Evolutionary conservation across 495 filamentous ascomycete genomes (phyloP).

Genomic region (Tuber magnatum): DNA sequence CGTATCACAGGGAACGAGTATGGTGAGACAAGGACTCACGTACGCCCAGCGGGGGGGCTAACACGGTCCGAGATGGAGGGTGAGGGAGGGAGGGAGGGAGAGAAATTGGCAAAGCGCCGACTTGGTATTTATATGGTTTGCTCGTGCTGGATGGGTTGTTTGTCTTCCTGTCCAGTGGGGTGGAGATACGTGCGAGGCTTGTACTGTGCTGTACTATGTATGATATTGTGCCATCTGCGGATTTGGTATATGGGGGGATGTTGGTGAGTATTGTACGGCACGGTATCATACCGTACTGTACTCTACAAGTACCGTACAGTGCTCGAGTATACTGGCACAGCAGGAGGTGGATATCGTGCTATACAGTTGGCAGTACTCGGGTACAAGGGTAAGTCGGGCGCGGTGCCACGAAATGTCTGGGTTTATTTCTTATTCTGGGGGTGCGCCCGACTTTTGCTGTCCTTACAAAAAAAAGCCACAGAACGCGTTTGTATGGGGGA

Average conservation of each 20-base stretch:
- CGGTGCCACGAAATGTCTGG: too few relatives aligned
- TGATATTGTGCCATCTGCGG: background rate
- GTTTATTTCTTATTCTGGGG: too few relatives aligned
- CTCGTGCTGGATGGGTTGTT: background rate
- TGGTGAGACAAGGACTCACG: background rate
- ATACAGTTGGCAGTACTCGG: too few relatives aligned
- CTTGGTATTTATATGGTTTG: background rate
- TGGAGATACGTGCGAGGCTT: slow-evolving; percentile 1
- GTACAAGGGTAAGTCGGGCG: too few relatives aligned
- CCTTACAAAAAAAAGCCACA: too few relatives aligned
- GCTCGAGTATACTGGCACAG: too few relatives aligned
- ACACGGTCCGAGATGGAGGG: background rate
- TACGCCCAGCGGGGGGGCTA: background rate
- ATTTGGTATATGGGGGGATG: too few relatives aligned
- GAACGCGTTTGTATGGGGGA: too few relatives aligned
- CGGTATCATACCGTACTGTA: too few relatives aligned
- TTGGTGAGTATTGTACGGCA: background rate
- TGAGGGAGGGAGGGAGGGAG: background rate
- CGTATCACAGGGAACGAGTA: background rate
- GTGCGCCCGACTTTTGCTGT: too few relatives aligned
- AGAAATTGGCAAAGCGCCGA: background rate
- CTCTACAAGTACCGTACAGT: too few relatives aligned
- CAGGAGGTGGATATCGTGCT: background rate
- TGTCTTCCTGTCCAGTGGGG: background rate
- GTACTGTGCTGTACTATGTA: background rate